phyloP scores from a whole-genome alignment of 2,329 filamentous ascomycete genomes.

The Cyphellophora attinorum region DNA sequence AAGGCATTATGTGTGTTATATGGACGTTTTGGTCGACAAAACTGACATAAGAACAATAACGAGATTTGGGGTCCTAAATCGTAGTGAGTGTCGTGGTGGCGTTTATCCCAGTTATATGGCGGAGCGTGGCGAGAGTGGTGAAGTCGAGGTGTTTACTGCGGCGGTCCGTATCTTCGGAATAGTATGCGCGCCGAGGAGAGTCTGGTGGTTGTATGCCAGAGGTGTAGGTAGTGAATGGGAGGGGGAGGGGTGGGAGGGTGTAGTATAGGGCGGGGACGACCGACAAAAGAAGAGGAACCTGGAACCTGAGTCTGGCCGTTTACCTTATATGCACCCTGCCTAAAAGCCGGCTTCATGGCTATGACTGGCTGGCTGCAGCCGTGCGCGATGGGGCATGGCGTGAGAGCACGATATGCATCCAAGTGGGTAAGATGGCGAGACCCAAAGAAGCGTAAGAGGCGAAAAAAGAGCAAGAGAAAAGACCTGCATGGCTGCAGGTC shows the following conservation, averaged over 20 bases:
- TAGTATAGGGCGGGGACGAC: conserved; percentile 18
- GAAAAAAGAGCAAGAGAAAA: neutral
- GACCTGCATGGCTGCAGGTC: no score
- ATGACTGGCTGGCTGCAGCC: conserved; percentile 1
- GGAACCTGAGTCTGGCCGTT: neutral
- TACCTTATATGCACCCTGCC: neutral
- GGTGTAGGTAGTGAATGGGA: conserved; percentile 38
- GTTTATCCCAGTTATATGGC: conserved; percentile 25
- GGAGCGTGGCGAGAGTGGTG: conserved; percentile 5
- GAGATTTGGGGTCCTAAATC: neutral
- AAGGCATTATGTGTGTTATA: conserved; percentile 58
- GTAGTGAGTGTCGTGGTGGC: conserved; percentile 27
- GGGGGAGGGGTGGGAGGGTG: conserved; percentile 18
- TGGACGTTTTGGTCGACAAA: conserved; percentile 2
- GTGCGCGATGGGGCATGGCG: neutral
- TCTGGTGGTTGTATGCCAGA: conserved; percentile 49
- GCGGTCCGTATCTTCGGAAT: conserved; percentile 49
- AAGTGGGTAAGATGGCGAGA: neutral
- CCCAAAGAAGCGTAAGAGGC: neutral
- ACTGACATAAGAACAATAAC: conserved; percentile 1
- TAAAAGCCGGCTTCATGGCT: neutral
- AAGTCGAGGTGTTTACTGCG: conserved; percentile 22
- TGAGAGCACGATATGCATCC: neutral
- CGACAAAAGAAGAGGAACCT: conserved; percentile 28
- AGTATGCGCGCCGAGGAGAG: conserved; percentile 50